These are phyloP conservation scores for Fusarium caatingaense DNA, from an alignment of 2,329 filamentous ascomycete species.

Conservation along the genomic window DNA sequence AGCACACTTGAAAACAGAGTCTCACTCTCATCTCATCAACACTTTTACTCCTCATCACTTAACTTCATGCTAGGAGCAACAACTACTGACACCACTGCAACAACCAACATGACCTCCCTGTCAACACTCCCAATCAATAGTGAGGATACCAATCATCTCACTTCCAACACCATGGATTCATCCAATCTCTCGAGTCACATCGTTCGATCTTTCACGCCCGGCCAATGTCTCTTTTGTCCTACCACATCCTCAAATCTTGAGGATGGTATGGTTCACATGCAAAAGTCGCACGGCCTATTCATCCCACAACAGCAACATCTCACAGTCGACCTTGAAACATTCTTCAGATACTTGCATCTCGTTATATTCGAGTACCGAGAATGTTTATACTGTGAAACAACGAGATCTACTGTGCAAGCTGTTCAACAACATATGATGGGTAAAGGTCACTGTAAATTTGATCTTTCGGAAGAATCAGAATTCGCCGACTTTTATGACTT, in stretches of 20 bases:
- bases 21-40: not conserved
- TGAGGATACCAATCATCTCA: not conserved
- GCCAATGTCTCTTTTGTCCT: constrained; percentile 8
- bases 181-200: too few relatives aligned
- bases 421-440: constrained; percentile 20
- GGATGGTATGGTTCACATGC: constrained; percentile 15
- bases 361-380: constrained; percentile 7
- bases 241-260: not conserved
- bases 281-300: constrained; percentile 3
- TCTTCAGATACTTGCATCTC: not conserved
- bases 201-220: not conserved
- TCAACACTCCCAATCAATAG: too few relatives aligned
- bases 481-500: constrained; percentile 24
- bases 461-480: not conserved
- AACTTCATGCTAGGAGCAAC: constrained; percentile 16
- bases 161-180: not conserved
- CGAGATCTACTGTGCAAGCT: not conserved
- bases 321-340: constrained; percentile 6
- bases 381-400: constrained; percentile 12
- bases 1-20: accelerated
- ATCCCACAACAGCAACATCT: constrained; percentile 4
- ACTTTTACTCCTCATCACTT: too few relatives aligned
- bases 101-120: not conserved
- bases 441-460: constrained; percentile 22
- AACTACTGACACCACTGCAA: not conserved